Percentiles rank a stretch among this genome's conserved stretches.
Conservation (phyloP, 768 basidiomycete genomes). For the Phylloporus scabripes region DNA sequence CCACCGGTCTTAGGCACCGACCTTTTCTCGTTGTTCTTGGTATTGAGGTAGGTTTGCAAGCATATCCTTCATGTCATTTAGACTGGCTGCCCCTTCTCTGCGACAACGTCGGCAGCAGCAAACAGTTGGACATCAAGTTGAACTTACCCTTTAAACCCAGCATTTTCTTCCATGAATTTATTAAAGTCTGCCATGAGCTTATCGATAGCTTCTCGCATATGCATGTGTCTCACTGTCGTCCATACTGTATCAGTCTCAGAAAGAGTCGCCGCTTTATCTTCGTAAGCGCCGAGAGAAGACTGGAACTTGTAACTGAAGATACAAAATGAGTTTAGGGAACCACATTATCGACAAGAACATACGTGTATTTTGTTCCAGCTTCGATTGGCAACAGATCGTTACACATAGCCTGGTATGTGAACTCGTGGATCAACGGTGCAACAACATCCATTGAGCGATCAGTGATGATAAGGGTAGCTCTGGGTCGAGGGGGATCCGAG, state of each 20-base stretch:
- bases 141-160: conserved; percentile 83
- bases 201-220: conserved; percentile 98
- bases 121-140: conserved; percentile 1
- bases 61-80: conserved; percentile 99
- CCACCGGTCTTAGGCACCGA: conserved; percentile 24
- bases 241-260: conserved; percentile 86
- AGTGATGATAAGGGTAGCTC: conserved; percentile 82
- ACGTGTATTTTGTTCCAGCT: conserved; percentile 84
- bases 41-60: conserved; percentile 91
- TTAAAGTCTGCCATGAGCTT: conserved; percentile 96
- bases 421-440: conserved; percentile 91
- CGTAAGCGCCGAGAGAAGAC: conserved; percentile 76
- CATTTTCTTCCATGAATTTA: conserved; percentile 89
- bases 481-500: conserved; percentile 54
- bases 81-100: conserved; percentile 74
- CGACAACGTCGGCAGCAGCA: conserved; percentile 2
- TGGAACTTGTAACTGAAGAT: conserved; percentile 82
- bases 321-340: not conserved
- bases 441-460: conserved; percentile 95
- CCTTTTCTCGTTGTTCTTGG: conserved; percentile 93
- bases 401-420: conserved; percentile 99
- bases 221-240: conserved; percentile 92
- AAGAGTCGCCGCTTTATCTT: conserved; percentile 84
- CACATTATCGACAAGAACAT: conserved; percentile 30
- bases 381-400: conserved; percentile 89